A percentile compares a stretch with the other conserved stretches of the same genome.
Evolutionary conservation across 2,329 filamentous ascomycete genomes (phyloP).

Genomic region (Pestalotiopsis sp.): DNA sequence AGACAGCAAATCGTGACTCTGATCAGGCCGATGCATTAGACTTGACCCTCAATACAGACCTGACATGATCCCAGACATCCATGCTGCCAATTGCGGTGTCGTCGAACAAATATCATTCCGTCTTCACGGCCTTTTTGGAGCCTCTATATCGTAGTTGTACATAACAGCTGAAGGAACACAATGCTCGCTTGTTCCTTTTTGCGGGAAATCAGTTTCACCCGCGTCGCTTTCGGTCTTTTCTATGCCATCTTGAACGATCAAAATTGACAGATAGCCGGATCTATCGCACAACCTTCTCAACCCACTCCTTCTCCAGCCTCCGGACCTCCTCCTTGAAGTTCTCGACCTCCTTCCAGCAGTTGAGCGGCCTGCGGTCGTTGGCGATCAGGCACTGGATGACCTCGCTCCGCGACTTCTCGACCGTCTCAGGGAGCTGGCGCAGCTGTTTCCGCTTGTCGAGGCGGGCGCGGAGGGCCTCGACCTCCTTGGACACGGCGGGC

Average conservation of each 20-base stretch:
- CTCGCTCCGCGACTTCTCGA: slow-evolving; percentile 74
- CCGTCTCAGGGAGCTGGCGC: slow-evolving; percentile 68
- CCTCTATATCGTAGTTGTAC: slow-evolving; percentile 34
- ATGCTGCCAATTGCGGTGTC: background rate
- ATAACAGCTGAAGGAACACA: slow-evolving; percentile 19
- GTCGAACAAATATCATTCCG: slow-evolving; percentile 10
- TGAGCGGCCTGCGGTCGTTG: slow-evolving; percentile 84
- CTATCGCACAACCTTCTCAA: slow-evolving; percentile 71
- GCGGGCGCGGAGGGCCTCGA: slow-evolving; percentile 59
- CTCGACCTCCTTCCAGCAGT: slow-evolving; percentile 95
- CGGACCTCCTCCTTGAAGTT: slow-evolving; percentile 88
- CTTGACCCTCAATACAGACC: slow-evolving; percentile 24
- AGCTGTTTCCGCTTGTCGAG: slow-evolving; percentile 67
- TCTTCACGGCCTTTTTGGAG: slow-evolving; percentile 28
- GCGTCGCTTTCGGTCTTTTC: background rate
- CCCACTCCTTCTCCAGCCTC: slow-evolving; percentile 83
- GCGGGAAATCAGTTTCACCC: background rate
- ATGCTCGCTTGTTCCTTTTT: background rate
- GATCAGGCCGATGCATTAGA: slow-evolving; percentile 20
- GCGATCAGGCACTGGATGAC: slow-evolving; percentile 80
- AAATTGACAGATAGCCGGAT: background rate
- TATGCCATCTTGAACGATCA: background rate
- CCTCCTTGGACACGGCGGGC: slow-evolving; percentile 60
- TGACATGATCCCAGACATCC: slow-evolving; percentile 21
- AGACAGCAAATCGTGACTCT: slow-evolving; percentile 18